Evolutionary conservation across 257 asterid species (phyloP).

Genomic region (Eustoma russellianum): DNA sequence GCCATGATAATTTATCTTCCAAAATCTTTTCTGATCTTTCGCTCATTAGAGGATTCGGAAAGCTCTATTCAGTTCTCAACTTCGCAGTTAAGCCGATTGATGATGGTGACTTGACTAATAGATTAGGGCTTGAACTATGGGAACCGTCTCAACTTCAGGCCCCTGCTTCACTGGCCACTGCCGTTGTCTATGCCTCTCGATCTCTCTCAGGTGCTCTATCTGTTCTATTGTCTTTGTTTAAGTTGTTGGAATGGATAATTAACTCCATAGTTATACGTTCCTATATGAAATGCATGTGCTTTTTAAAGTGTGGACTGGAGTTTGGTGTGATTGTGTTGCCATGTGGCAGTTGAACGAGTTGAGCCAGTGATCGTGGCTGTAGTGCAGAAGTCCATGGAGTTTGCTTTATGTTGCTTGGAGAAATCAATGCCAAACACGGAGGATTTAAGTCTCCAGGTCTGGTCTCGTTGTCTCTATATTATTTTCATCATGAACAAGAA

Average conservation of each 20-base stretch:
- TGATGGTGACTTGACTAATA: conserved; percentile 24
- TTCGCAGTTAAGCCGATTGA: conserved; percentile 48
- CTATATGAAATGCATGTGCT: conserved; percentile 1
- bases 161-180: conserved; percentile 51
- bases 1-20: conserved; percentile 37
- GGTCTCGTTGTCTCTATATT: not conserved
- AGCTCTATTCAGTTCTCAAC: conserved; percentile 53
- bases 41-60: conserved; percentile 51
- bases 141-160: conserved; percentile 72
- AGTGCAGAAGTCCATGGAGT: conserved; percentile 69
- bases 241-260: too few relatives aligned
- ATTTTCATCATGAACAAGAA: not conserved
- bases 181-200: conserved; percentile 56
- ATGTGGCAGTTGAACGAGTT: conserved; percentile 63
- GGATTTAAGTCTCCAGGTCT: conserved; percentile 71
- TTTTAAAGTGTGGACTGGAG: conserved; percentile 10
- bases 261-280: too few relatives aligned
- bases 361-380: conserved; percentile 78
- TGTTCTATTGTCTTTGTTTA: not conserved
- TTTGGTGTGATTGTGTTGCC: conserved; percentile 9
- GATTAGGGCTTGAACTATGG: conserved; percentile 68
- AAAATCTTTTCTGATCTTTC: conserved; percentile 63
- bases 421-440: conserved; percentile 51
- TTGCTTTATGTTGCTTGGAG: conserved; percentile 72
- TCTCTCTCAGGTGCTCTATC: conserved; percentile 44